phyloP scores from a whole-genome alignment of 176 grass and related monocot species.

The sorghum (Sorghum bicolor) region DNA sequence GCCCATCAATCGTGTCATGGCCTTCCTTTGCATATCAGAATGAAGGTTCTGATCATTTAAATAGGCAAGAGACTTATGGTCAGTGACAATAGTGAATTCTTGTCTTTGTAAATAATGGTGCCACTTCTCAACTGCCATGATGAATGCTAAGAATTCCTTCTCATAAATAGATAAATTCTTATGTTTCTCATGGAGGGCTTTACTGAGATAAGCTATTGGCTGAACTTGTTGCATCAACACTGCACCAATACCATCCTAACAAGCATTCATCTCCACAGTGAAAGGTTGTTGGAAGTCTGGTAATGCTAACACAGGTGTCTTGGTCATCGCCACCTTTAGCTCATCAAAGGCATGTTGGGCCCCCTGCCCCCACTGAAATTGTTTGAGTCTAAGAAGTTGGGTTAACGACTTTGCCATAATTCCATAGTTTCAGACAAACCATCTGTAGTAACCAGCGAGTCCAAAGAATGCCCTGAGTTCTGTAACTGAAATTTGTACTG shows the following conservation, averaged over 20 bases:
- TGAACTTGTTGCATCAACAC: not conserved
- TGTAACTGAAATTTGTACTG: not conserved
- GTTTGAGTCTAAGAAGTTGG: not conserved
- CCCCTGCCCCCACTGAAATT: rapidly evolving
- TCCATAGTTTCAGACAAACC: not conserved
- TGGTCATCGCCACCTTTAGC: rapidly evolving
- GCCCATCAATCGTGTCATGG: too few species aligned
- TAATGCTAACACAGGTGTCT: rapidly evolving
- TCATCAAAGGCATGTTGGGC: not conserved
- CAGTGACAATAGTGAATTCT: not conserved
- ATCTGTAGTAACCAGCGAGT: not conserved
- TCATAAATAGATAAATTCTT: not conserved
- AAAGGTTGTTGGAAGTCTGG: not conserved
- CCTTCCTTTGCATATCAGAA: not conserved
- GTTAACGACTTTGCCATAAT: not conserved
- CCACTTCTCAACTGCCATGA: not conserved
- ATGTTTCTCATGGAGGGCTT: not conserved
- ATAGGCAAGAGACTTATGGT: not conserved
- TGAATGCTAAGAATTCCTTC: not conserved
- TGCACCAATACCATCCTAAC: not conserved
- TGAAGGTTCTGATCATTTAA: not conserved
- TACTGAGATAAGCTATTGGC: not conserved
- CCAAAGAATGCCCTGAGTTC: not conserved
- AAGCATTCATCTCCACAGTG: not conserved
- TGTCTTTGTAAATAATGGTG: not conserved